These are phyloP conservation scores for Plasmodium falciparum DNA, from an alignment of 169 alveolate species.

Conservation along the genomic window DNA sequence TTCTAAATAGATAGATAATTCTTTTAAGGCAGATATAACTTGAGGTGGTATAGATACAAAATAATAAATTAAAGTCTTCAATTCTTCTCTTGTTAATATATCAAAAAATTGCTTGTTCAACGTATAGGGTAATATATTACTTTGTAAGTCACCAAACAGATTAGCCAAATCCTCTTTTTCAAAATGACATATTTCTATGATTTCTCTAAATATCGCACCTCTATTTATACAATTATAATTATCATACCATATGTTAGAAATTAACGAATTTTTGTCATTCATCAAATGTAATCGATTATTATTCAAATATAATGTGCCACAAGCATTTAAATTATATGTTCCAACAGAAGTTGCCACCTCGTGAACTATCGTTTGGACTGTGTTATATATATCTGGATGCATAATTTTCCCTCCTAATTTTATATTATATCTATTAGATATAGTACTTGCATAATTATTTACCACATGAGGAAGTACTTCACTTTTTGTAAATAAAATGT, in stretches of 20 bases:
- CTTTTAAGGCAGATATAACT: background rate
- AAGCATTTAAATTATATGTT: slow-evolving; percentile 15
- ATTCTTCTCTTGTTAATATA: slow-evolving; percentile 23
- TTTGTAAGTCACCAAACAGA: slow-evolving; percentile 11
- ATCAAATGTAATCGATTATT: slow-evolving; percentile 27
- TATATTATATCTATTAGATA: slow-evolving; percentile 39
- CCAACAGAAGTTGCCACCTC: slow-evolving; percentile 49
- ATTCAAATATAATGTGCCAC: slow-evolving; percentile 23
- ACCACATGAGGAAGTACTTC: slow-evolving; percentile 14
- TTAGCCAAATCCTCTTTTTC: slow-evolving; percentile 28
- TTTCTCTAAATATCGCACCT: slow-evolving; percentile 25
- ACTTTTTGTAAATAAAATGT: slow-evolving; percentile 29
- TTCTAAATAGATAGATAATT: background rate
- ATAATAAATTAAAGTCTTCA: slow-evolving; percentile 18
- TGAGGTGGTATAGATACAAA: slow-evolving; percentile 38
- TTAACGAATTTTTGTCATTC: slow-evolving; percentile 32
- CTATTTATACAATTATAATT: slow-evolving; percentile 23
- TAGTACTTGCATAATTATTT: background rate
- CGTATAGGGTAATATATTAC: slow-evolving; percentile 52
- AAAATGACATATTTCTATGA: slow-evolving; percentile 32
- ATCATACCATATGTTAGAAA: slow-evolving; percentile 49
- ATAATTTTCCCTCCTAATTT: slow-evolving; percentile 36
- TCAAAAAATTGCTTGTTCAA: slow-evolving; percentile 16
- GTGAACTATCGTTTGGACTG: slow-evolving; percentile 22
- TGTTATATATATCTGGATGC: slow-evolving; percentile 28